These are phyloP conservation scores for Neoscytalidium dimidiatum DNA, from an alignment of 2,329 filamentous ascomycete species.

Conservation along the genomic window DNA sequence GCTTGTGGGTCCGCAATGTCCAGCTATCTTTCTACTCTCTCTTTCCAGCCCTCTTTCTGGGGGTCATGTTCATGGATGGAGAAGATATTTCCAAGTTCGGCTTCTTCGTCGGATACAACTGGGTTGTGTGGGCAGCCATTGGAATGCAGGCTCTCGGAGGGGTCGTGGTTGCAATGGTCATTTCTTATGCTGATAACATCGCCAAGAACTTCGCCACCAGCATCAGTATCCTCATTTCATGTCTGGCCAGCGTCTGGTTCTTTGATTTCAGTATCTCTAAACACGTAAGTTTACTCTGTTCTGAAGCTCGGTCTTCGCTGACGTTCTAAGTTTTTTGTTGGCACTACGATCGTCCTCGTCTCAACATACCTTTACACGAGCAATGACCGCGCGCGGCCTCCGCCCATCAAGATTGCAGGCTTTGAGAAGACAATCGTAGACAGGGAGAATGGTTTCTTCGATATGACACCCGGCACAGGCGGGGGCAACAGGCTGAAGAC, in stretches of 20 bases:
- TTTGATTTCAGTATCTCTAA: conserved; percentile 72
- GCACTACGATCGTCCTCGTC: conserved; percentile 74
- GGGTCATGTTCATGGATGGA: conserved; percentile 85
- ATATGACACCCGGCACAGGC: conserved; percentile 21
- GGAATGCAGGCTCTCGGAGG: conserved; percentile 81
- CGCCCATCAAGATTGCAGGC: conserved; percentile 67
- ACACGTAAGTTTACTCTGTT: conserved; percentile 59
- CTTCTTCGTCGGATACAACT: conserved; percentile 94
- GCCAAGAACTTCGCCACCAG: conserved; percentile 93
- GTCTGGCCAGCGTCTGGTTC: conserved; percentile 80
- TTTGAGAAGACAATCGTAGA: conserved; percentile 75
- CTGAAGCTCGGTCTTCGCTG: conserved; percentile 22
- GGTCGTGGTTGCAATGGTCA: conserved; percentile 77
- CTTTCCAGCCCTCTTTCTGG: conserved; percentile 83
- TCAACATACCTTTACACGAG: conserved; percentile 85
- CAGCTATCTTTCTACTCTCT: conserved; percentile 94
- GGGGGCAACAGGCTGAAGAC: conserved; percentile 3
- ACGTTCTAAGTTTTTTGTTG: conserved; percentile 70
- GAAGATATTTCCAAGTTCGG: conserved; percentile 79
- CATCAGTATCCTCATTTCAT: conserved; percentile 86
- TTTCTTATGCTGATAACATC: conserved; percentile 85
- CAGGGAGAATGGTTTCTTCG: conserved; percentile 27
- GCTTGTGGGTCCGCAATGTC: conserved; percentile 92
- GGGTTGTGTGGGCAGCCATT: conserved; percentile 85
- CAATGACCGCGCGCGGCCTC: conserved; percentile 58